phyloP scores from a whole-genome alignment of 1,284 basidiomycete species.

The Testicularia cyperi region DNA sequence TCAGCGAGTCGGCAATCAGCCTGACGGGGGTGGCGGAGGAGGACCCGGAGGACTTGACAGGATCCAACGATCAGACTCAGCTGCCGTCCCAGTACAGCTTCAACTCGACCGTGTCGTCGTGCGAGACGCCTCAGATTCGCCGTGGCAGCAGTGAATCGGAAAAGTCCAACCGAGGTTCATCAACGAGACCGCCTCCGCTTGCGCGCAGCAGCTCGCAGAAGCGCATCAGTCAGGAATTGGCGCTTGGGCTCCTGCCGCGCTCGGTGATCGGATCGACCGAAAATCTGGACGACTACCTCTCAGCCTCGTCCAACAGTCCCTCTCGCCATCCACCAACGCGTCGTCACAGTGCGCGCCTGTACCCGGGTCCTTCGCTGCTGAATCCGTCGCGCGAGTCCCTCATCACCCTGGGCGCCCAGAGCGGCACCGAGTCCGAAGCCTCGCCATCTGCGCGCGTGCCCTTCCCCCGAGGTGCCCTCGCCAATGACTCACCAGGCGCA shows the following conservation, averaged over 20 bases:
- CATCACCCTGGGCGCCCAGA: slow-evolving; percentile 8
- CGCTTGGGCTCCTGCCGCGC: slow-evolving; percentile 33
- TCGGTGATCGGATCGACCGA: slow-evolving; percentile 34
- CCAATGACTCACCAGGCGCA: slow-evolving; percentile 37
- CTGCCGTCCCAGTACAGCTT: slow-evolving; percentile 7
- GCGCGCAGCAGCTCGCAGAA: slow-evolving; percentile 40
- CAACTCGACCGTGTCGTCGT: slow-evolving; percentile 4
- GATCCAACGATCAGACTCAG: slow-evolving; percentile 2
- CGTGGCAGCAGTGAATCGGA: slow-evolving; percentile 40
- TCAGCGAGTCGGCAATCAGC: slow-evolving; percentile 51
- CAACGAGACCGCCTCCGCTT: slow-evolving; percentile 15
- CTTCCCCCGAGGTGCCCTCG: slow-evolving; percentile 32
- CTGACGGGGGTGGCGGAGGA: slow-evolving; percentile 49
- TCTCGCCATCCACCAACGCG: slow-evolving; percentile 35
- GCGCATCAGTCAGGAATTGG: slow-evolving; percentile 49
- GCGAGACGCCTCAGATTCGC: slow-evolving; percentile 8
- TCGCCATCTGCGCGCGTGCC: slow-evolving; percentile 32
- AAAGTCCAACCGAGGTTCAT: slow-evolving; percentile 15
- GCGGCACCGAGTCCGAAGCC: slow-evolving; percentile 9
- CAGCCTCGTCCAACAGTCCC: slow-evolving; percentile 18
- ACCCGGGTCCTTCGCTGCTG: slow-evolving; percentile 39
- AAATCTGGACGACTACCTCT: slow-evolving; percentile 37
- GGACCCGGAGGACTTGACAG: slow-evolving; percentile 26
- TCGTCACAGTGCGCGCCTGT: slow-evolving; percentile 45
- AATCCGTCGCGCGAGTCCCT: slow-evolving; percentile 45